Evolutionary conservation across 1,284 basidiomycete genomes (phyloP).

Genomic region (Mycena citricolor): DNA sequence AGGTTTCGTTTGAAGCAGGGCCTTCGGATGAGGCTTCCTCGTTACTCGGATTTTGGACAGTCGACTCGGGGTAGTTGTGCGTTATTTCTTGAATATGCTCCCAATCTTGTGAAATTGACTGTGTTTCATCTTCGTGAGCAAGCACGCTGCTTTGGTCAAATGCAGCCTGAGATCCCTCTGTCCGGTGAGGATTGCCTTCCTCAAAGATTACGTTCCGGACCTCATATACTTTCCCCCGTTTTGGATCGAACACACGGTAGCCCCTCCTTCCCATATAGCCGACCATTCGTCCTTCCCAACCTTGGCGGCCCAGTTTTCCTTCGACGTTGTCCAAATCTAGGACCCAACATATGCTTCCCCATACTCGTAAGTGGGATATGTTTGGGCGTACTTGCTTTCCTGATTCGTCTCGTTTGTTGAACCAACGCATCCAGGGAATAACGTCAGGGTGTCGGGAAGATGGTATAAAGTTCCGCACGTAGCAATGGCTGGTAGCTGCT

Average conservation of each 20-base stretch:
- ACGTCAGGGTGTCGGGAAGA: background rate
- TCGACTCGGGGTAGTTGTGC: no score
- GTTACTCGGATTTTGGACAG: background rate
- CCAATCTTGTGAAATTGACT: no score
- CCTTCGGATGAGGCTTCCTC: background rate
- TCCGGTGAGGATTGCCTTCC: conserved; percentile 9
- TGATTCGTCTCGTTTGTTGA: no score
- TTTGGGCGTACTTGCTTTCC: no score
- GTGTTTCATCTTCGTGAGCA: no score
- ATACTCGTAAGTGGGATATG: conserved; percentile 8
- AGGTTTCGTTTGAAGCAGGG: no score
- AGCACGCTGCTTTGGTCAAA: no score
- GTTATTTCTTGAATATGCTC: no score
- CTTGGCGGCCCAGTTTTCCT: conserved; percentile 17
- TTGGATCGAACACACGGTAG: conserved; percentile 11
- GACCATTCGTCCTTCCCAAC: conserved; percentile 18
- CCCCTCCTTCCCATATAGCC: conserved; percentile 18
- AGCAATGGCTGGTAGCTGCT: conserved; percentile 13
- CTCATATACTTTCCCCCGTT: conserved; percentile 2
- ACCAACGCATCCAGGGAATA: conserved; percentile 4
- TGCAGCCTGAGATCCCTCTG: no score
- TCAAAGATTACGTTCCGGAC: conserved; percentile 15
- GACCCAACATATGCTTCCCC: conserved; percentile 18
- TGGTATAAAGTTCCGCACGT: conserved; percentile 10
- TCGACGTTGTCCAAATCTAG: conserved; percentile 13